These are phyloP conservation scores for Trifolium fragiferum DNA, from an alignment of 306 rosid species.

Conservation along the genomic window DNA sequence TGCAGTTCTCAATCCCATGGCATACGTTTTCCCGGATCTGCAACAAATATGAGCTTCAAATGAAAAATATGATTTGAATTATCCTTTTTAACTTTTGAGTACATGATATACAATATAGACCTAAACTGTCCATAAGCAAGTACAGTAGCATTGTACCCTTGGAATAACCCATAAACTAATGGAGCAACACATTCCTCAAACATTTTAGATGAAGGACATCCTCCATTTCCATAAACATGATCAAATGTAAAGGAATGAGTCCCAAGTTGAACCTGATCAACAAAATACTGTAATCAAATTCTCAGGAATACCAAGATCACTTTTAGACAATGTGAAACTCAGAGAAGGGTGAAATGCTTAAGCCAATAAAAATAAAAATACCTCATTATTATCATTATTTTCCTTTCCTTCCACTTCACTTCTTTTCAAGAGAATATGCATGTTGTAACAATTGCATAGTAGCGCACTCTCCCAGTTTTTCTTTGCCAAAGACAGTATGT, in stretches of 20 bases:
- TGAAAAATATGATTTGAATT: conserved; percentile 33
- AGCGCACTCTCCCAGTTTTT: no score
- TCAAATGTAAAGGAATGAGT: conserved; percentile 85
- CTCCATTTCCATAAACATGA: conserved; percentile 71
- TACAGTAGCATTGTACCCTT: conserved; percentile 85
- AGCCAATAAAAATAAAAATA: no score
- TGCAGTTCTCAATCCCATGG: conserved; percentile 93
- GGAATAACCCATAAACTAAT: conserved; percentile 78
- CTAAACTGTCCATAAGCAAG: conserved; percentile 91
- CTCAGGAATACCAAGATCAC: conserved; percentile 35
- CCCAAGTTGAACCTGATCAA: conserved; percentile 75
- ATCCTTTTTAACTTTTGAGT: conserved; percentile 35
- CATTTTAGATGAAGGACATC: conserved; percentile 68
- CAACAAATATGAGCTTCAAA: conserved; percentile 40
- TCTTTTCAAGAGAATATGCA: no score
- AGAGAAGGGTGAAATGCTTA: no score
- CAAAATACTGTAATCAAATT: conserved; percentile 40
- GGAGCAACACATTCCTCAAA: conserved; percentile 79
- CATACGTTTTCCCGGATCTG: conserved; percentile 91
- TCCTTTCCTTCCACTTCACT: no score
- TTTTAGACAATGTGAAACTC: no score
- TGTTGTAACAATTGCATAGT: no score
- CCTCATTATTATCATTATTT: no score
- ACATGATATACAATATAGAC: conserved; percentile 27
- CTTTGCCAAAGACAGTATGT: no score